phyloP scores from a whole-genome alignment of 345 rosid species.

The Kandelia obovata region DNA sequence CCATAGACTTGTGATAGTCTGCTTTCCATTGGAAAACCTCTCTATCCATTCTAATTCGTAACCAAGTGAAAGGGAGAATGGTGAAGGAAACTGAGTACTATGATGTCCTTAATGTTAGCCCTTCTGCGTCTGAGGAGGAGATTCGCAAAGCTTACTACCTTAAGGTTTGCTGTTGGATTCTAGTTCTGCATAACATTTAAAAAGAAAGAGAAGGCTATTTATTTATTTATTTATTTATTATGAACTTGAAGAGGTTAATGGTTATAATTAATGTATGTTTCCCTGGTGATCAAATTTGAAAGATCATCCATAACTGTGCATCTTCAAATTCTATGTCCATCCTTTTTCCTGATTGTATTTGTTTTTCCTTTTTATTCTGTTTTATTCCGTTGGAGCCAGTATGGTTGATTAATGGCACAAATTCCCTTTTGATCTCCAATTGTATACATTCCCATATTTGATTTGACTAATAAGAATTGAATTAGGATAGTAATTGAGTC shows the following conservation, averaged over 20 bases:
- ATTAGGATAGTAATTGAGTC: background rate
- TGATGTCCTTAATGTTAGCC: conserved; percentile 56
- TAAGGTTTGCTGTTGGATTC: conserved; percentile 37
- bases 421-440: too few relatives aligned
- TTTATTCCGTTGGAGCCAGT: background rate
- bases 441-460: too few relatives aligned
- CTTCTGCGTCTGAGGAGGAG: conserved; percentile 61
- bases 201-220: too few relatives aligned
- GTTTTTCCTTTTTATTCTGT: too few relatives aligned
- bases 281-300: background rate
- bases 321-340: background rate
- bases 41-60: background rate
- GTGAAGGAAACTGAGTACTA: conserved; percentile 71
- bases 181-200: background rate
- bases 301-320: background rate
- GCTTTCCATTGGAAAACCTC: conserved; percentile 5
- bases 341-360: background rate
- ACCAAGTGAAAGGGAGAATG: conserved; percentile 25
- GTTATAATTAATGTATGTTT: background rate
- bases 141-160: conserved; percentile 70
- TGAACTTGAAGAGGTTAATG: background rate
- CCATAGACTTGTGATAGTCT: background rate
- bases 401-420: too few relatives aligned
- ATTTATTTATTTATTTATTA: background rate
- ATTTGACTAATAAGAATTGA: too few relatives aligned